Evolutionary conservation across 352 stramenopile species (phyloP).

Genomic region (Poterioochromonas sp.): DNA sequence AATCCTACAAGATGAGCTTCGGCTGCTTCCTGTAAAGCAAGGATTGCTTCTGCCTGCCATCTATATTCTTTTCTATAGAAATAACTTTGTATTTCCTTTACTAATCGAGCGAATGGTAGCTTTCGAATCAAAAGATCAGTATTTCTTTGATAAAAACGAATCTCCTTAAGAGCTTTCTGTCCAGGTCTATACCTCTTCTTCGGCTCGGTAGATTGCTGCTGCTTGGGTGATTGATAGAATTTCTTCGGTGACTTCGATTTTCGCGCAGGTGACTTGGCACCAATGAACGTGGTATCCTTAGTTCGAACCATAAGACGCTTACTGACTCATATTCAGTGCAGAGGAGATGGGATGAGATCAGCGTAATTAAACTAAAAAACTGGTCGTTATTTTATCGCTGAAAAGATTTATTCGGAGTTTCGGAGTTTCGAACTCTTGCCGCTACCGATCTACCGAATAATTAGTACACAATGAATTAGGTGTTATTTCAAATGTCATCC

Average conservation of each 20-base stretch:
- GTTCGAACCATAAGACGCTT: slow-evolving; percentile 34
- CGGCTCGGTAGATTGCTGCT: slow-evolving; percentile 36
- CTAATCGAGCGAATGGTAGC: slow-evolving; percentile 89
- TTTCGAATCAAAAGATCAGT: slow-evolving; percentile 90
- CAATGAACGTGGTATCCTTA: slow-evolving; percentile 19
- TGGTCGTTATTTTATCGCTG: no score
- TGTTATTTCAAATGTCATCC: no score
- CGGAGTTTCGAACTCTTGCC: no score
- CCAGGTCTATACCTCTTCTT: slow-evolving; percentile 53
- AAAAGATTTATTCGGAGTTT: no score
- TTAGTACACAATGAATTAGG: no score
- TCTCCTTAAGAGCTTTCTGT: slow-evolving; percentile 80
- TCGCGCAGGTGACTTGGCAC: not conserved
- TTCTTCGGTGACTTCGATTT: slow-evolving; percentile 13
- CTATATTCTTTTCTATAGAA: slow-evolving; percentile 65
- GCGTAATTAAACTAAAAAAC: no score
- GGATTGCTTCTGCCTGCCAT: slow-evolving; percentile 76
- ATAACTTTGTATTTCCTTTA: slow-evolving; percentile 49
- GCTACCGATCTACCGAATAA: no score
- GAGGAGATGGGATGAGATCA: no score
- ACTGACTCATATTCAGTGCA: no score
- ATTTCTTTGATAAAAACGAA: slow-evolving; percentile 83
- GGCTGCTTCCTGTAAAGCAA: slow-evolving; percentile 64
- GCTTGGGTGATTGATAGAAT: not conserved
- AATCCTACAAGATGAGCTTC: slow-evolving; percentile 87